These are phyloP conservation scores for Adansonia digitata DNA, from an alignment of 345 rosid genomes.

Conservation along the genomic window DNA sequence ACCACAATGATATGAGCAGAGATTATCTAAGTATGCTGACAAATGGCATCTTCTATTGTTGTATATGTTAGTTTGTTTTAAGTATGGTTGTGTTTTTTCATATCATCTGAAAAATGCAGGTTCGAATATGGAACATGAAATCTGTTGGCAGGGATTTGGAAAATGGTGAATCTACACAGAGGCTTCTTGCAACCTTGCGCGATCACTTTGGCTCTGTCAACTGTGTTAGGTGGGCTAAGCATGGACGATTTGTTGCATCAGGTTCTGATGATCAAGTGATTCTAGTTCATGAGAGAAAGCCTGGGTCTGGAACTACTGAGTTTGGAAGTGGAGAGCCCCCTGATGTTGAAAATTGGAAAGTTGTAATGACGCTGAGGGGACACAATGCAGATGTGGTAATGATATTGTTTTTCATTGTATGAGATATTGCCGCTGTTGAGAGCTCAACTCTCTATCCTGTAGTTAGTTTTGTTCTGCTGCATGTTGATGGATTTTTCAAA, in stretches of 20 bases:
- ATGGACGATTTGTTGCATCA: conserved; percentile 81
- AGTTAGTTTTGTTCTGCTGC: conserved; percentile 8
- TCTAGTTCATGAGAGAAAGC: conserved; percentile 87
- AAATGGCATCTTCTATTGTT: background rate
- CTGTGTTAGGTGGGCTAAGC: conserved; percentile 99
- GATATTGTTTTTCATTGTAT: conserved; percentile 13
- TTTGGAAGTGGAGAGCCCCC: conserved; percentile 99
- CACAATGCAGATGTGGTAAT: conserved; percentile 99
- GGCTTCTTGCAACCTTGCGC: conserved; percentile 93
- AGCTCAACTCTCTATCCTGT: background rate
- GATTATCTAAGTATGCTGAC: background rate
- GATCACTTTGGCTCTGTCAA: conserved; percentile 99
- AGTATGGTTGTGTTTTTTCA: background rate
- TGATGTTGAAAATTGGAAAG: conserved; percentile 99
- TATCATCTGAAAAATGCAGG: conserved; percentile 39
- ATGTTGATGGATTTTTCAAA: background rate
- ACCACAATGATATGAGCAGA: background rate
- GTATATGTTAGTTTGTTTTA: background rate
- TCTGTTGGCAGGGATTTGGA: conserved; percentile 61
- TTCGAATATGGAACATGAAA: conserved; percentile 92
- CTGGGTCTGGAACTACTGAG: conserved; percentile 95
- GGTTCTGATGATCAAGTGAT: conserved; percentile 97
- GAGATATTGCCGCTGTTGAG: background rate
- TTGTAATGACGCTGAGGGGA: conserved; percentile 90
- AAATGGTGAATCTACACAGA: conserved; percentile 51